Conservation (phyloP, 768 basidiomycete species). For the Lactifluus volemus region DNA sequence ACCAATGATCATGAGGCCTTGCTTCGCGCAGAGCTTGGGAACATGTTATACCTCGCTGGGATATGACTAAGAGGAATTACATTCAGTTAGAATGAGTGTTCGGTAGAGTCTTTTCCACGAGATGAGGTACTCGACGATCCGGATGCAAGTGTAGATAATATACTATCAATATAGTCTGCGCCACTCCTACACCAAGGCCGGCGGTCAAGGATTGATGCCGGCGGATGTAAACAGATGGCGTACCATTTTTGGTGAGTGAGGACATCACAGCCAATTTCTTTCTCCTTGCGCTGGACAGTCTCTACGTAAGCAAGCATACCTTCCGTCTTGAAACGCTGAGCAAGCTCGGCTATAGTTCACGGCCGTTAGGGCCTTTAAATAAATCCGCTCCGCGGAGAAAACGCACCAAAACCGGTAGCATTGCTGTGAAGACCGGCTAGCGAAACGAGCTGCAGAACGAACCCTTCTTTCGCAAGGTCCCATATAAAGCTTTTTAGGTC, state of each 20-base stretch:
- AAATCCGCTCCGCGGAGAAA: neutral
- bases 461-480: conserved; percentile 89
- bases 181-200: conserved; percentile 53
- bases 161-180: conserved; percentile 83
- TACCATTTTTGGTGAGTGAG: conserved; percentile 93
- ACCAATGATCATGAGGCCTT: too few relatives aligned
- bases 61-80: neutral
- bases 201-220: neutral
- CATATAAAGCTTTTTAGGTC: conserved; percentile 81
- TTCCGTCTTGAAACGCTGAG: conserved; percentile 70
- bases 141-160: conserved; percentile 73
- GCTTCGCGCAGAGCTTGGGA: too few relatives aligned
- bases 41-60: too few relatives aligned
- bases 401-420: conserved; percentile 64
- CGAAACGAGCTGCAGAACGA: conserved; percentile 83
- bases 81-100: conserved; percentile 58
- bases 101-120: conserved; percentile 81
- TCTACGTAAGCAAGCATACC: conserved; percentile 93
- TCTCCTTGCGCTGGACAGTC: conserved; percentile 80
- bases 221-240: conserved; percentile 19
- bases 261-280: conserved; percentile 82
- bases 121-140: conserved; percentile 85
- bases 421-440: conserved; percentile 85
- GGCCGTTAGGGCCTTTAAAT: neutral
- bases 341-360: conserved; percentile 55